These are phyloP conservation scores for Kentomonas sorsogonicus DNA, from an alignment of 208 protist genomes.

Conservation along the genomic window DNA sequence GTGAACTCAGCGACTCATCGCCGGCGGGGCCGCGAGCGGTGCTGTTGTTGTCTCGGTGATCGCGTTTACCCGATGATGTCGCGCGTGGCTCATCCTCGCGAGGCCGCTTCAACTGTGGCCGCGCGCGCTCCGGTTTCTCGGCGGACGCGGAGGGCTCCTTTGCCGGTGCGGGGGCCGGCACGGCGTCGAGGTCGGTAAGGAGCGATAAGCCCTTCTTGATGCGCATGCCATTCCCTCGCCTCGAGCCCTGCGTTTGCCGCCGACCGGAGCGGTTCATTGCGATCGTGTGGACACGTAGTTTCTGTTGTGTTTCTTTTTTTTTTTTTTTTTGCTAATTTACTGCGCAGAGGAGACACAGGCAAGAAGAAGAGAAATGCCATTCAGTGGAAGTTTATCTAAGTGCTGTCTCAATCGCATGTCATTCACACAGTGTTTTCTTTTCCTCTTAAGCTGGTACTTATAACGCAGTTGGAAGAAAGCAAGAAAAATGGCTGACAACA, in stretches of 20 bases:
- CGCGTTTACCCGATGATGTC: too few species aligned
- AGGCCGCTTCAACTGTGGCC: too few species aligned
- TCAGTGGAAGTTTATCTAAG: too few species aligned
- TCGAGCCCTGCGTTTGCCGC: conserved; percentile 20
- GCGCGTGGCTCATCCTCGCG: too few species aligned
- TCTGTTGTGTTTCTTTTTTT: conserved; percentile 1
- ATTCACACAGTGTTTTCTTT: too few species aligned
- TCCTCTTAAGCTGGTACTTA: not conserved
- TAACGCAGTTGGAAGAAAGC: not conserved
- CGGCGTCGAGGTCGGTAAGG: conserved; percentile 61
- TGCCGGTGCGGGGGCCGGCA: not conserved
- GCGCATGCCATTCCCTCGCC: conserved; percentile 50
- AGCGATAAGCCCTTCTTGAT: conserved; percentile 67
- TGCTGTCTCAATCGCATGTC: too few species aligned
- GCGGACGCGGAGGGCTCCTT: too few species aligned
- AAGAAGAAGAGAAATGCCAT: not conserved
- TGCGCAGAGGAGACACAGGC: not conserved
- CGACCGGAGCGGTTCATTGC: conserved; percentile 12
- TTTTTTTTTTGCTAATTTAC: conserved; percentile 1
- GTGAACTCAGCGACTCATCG: too few species aligned
- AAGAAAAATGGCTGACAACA: not conserved
- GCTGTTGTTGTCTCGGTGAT: too few species aligned
- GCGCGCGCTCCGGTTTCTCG: too few species aligned
- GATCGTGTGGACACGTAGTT: not conserved
- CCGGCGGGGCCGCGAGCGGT: too few species aligned